Evolutionary conservation across 768 basidiomycete genomes (phyloP), one percentile per base, ranked within the genome.

Genomic region (Suillus americanus): DNA sequence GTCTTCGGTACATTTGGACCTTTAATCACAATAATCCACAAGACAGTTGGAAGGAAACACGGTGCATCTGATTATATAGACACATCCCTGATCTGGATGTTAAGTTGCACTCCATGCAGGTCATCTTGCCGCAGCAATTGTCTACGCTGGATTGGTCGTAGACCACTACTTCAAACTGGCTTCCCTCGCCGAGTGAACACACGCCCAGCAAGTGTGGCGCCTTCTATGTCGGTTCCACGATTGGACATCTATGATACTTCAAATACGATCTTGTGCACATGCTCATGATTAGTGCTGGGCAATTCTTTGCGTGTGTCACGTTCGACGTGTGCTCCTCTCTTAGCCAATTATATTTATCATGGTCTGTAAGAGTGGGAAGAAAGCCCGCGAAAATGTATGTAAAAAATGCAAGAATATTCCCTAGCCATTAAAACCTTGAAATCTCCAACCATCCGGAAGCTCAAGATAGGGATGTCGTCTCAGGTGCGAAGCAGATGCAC

Each of bases 401-500:
- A 20, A 57, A 40, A 38, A 23, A 2, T 14, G 56, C 16, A 30
- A 41, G 16, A 28, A 25, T 20, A 14, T 37, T 28, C 28, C 40
- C 57, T 59, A 59, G 40, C 16, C 12, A 59, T 76, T 76, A 68
- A 76, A 78, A 67, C 86, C 87, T 68, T 80, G 85, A 80, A 95
- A 95, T 64, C 78, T 78, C 92, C 93, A 95, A 64, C 83, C 89
- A 60, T 82, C 83, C 64, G 89, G 86, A 64, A 93, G 84, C 70
- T 77, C 79, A 62, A 95, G 85, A 80, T 92, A 97, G 46, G 84
- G 84, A 78, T 97, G 94, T 67, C 82, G 82, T 66, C 90, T 85
- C 64, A 97, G 84, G 72, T 93, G 92, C 43, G 86, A 80, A 40
- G 95, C 91, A 33, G 80, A 86, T 3, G 95, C 92, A 33, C 95